Evolutionary conservation across 371 early-diverging fungal species (phyloP), one percentile per base, ranked within the genome.

Genomic region (Mucor circinelloides): DNA sequence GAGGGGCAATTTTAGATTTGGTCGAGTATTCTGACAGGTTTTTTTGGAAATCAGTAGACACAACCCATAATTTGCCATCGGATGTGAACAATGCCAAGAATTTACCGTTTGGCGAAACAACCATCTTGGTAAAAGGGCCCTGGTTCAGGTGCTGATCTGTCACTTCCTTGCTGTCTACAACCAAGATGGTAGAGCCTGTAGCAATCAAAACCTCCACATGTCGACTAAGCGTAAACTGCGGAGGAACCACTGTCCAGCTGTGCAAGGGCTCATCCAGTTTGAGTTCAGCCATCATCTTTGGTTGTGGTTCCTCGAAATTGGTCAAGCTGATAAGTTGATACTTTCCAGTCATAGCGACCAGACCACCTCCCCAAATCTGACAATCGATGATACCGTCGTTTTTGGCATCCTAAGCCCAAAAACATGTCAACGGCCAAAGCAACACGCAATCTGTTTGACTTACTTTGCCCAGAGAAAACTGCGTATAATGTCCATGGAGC

Each of bases 1-100:
- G 76, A 8, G 95, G 94, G 1, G 91, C 84, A 19, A 85, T 78
- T 50, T 80, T 81, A 5, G 90, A 90, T 61, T 85, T 78, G 0
- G 93, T 93, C 15, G 88, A 71, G 62, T 92, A 92, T 72, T 97
- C 97, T 0, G 97, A 94, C 15, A 95, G 81, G 55, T 91, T 94
- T 68, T 93, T 91, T 77, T 95, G 93, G 72, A 99, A 99, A 76
- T 99, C 97, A 10, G 94, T 88, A 1, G 99, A 95, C 0, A 97
- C 94, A 0, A 99, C 97, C 90, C 91, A 93, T n/a, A 98, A 72
- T 60, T 90, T 87, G 13, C 95, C 95, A 44, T 91, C 90, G 4
- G 70, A 71, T 0, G 94, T 92, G 69, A 93, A 94, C 38, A 98
- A 75, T 0, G 97, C 95, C 28, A 97, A 75, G 34, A 94, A 92